phyloP scores from a whole-genome alignment of 2,329 filamentous ascomycete species.

The Dothistroma septosporum region DNA sequence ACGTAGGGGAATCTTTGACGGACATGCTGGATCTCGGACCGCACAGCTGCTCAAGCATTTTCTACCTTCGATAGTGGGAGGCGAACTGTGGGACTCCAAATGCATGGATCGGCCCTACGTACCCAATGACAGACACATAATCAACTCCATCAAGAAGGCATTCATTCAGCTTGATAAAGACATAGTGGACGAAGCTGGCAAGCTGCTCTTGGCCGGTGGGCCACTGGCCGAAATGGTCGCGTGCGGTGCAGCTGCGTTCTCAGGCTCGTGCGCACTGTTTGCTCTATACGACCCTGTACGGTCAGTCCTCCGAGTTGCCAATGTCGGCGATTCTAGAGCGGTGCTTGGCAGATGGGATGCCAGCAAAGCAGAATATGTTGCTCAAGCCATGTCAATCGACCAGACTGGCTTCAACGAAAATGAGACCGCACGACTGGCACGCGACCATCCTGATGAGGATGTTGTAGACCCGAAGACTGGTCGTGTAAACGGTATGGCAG shows the following conservation, averaged over 20 bases:
- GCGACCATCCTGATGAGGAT: slow-evolving; percentile 62
- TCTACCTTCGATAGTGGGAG: slow-evolving; percentile 24
- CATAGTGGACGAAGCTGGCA: slow-evolving; percentile 28
- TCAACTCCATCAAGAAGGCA: slow-evolving; percentile 37
- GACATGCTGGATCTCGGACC: slow-evolving; percentile 37
- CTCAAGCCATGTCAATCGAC: slow-evolving; percentile 57
- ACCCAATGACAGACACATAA: slow-evolving; percentile 29
- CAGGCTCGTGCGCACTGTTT: slow-evolving; percentile 62
- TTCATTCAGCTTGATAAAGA: slow-evolving; percentile 41
- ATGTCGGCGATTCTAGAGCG: slow-evolving; percentile 64
- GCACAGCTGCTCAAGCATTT: slow-evolving; percentile 26
- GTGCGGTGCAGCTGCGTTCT: slow-evolving; percentile 38
- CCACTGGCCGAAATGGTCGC: slow-evolving; percentile 20
- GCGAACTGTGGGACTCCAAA: slow-evolving; percentile 17
- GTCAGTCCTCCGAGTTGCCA: slow-evolving; percentile 58
- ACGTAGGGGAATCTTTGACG: slow-evolving; percentile 38
- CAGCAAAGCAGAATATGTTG: slow-evolving; percentile 46
- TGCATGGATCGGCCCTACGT: slow-evolving; percentile 24
- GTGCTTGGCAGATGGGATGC: slow-evolving; percentile 55
- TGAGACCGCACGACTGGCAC: slow-evolving; percentile 54
- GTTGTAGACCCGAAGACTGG: slow-evolving; percentile 53
- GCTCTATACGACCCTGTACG: slow-evolving; percentile 56
- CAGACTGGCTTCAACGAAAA: slow-evolving; percentile 61
- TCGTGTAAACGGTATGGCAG: slow-evolving; percentile 57
- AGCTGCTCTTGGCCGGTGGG: slow-evolving; percentile 16